Evolutionary conservation across 2,329 filamentous ascomycete species (phyloP).

Genomic region (Dactylellina parvicollis): DNA sequence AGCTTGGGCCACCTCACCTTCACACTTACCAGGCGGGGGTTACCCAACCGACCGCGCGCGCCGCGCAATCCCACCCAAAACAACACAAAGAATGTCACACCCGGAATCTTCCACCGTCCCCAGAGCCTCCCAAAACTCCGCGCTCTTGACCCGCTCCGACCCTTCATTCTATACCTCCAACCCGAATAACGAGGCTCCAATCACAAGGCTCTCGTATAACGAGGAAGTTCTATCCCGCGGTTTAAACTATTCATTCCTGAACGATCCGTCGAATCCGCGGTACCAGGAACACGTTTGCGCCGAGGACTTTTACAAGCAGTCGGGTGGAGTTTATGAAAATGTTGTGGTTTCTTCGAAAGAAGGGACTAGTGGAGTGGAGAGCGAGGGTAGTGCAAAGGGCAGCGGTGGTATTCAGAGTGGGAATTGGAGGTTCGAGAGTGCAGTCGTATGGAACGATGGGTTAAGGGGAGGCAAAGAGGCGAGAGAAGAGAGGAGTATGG

Average conservation of each 20-base stretch:
- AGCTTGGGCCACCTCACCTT: too few species aligned
- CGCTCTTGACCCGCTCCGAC: background rate
- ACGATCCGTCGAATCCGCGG: background rate
- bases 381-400: background rate
- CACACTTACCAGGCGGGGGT: too few species aligned
- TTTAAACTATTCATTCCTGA: background rate
- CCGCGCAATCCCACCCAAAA: too few species aligned
- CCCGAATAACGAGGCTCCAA: background rate
- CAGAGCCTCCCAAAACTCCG: background rate
- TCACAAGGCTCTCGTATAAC: background rate
- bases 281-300: slow-evolving; percentile 46
- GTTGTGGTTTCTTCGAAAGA: slow-evolving; percentile 6
- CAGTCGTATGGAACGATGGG: slow-evolving; percentile 25
- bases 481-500: background rate
- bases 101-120: background rate
- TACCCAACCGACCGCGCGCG: too few species aligned
- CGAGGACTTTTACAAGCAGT: slow-evolving; percentile 40
- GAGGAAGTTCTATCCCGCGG: background rate
- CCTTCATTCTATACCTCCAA: background rate
- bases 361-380: background rate
- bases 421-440: slow-evolving; percentile 37
- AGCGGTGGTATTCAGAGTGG: background rate
- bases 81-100: slow-evolving; percentile 23
- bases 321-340: slow-evolving; percentile 11
- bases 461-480: background rate